Conservation (phyloP, 2,329 filamentous ascomycete species). For the Stagonosporopsis vannaccii region DNA sequence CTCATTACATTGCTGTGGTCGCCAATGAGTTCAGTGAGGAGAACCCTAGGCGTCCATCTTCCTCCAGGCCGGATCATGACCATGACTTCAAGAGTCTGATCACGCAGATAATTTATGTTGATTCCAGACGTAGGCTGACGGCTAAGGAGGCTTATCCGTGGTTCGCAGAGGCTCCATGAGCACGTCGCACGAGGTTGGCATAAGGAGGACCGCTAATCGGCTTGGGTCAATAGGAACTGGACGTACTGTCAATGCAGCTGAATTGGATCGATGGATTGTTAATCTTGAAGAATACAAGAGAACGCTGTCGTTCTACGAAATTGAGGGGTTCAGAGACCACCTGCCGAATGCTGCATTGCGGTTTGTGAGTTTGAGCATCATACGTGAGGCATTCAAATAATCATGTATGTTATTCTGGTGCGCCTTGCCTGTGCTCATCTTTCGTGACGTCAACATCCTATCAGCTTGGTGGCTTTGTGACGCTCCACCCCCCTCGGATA, state of each 20-base stretch:
- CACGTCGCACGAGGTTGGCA: background rate
- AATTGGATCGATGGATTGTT: too few relatives aligned
- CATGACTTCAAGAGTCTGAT: constrained; percentile 26
- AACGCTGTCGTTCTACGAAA: too few relatives aligned
- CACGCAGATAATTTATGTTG: constrained; percentile 23
- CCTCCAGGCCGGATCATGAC: constrained; percentile 12
- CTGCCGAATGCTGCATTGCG: background rate
- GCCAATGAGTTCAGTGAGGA: constrained; percentile 50
- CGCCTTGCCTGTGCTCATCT: background rate
- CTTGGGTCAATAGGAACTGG: background rate
- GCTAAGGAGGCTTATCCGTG: constrained; percentile 26
- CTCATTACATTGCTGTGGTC: constrained; percentile 41
- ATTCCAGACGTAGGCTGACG: constrained; percentile 22
- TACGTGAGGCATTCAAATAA: background rate
- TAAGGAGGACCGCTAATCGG: background rate
- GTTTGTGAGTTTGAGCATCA: background rate
- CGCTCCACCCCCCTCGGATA: background rate
- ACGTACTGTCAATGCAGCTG: background rate
- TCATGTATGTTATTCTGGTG: background rate
- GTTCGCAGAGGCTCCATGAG: constrained; percentile 13
- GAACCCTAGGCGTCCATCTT: constrained; percentile 53
- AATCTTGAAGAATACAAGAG: too few relatives aligned
- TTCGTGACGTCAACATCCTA: background rate
- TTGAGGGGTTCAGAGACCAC: too few relatives aligned
- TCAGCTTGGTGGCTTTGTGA: background rate